Percentiles rank a stretch among this genome's conserved stretches.
phyloP scores from a whole-genome alignment of 345 rosid genomes.

The Litchi chinensis region DNA sequence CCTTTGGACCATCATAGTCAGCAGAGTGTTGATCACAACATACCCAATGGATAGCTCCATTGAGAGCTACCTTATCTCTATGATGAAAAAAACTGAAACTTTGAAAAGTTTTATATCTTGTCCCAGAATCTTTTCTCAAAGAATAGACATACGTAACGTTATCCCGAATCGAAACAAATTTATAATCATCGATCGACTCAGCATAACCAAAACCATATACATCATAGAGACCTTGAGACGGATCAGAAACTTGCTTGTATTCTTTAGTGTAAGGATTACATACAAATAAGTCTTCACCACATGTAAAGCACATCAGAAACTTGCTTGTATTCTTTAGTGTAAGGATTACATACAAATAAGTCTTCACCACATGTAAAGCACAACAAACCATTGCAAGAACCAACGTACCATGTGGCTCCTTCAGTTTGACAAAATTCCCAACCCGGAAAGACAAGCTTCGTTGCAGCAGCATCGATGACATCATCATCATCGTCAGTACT shows the following conservation, averaged over 20 bases:
- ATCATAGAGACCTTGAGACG: not conserved
- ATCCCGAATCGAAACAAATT: not conserved
- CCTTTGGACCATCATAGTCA: not conserved
- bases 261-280: not conserved
- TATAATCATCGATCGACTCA: not conserved
- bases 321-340: not conserved
- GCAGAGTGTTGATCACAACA: not conserved
- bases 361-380: not conserved
- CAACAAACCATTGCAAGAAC: not conserved
- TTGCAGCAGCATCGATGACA: no score
- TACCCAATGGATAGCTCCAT: not conserved
- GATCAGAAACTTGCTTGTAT: not conserved
- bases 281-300: not conserved
- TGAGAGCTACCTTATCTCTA: not conserved
- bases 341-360: not conserved
- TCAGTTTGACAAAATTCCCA: not conserved
- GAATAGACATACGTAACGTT: not conserved
- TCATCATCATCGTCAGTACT: no score
- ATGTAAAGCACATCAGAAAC: not conserved
- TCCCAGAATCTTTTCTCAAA: not conserved
- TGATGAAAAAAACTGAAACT: no score
- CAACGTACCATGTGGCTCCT: no score
- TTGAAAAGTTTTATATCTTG: no score
- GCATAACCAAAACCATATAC: not conserved
- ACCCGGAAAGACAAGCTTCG: no score